Base-by-base conservation (phyloP, 345 rosid genomes). In the Durio zibethinus region DNA sequence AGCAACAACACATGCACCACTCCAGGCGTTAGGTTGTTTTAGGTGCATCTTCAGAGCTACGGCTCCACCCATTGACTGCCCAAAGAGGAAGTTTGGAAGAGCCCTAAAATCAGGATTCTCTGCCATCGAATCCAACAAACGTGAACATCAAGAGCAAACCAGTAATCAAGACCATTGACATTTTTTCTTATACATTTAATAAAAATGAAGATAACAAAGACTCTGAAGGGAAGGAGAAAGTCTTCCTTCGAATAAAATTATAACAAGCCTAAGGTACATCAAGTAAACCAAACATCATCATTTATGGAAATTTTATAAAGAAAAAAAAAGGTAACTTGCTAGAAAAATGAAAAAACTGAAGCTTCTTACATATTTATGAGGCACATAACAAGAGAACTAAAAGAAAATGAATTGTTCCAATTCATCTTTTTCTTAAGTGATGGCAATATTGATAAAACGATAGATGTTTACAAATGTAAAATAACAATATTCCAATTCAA, bases 11-110 rank as follows among this genome's bases (percentile, higher is more conserved):
- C 90, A 81, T 9, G 97, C 97, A 23, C 99, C 99, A 40, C 80
- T 88, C 97, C 98, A 96, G 5, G 91, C 88, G 73, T 88, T 79
- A 25, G 97, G 97, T 77, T 96, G 97, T 78, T 92, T 94, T 60
- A 92, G 79, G 81, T 92, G 98, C 81, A 92, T 81, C 88, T 93
- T 92, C 83, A 97, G 86, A 36, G 92, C 91, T 47, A 97, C 95
- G 1, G 98, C 99, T 84, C 99, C 99, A 67, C 99, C 99, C 95
- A 97, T 82, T 23, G 99, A 96, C 83, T 96, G 79, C 11, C 98
- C 99, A 83, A 91, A 92, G 71, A 96, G 93, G 85, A 90, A 94
- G 77, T 97, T 90, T 8, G 97, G 94, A 33, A 94, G 87, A 66
- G 67, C 65, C 72, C 64, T 25, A 77, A 85, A 85, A 45, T 88